Conservation (phyloP, 257 asterid species). For the Solanum chiquidenum region DNA sequence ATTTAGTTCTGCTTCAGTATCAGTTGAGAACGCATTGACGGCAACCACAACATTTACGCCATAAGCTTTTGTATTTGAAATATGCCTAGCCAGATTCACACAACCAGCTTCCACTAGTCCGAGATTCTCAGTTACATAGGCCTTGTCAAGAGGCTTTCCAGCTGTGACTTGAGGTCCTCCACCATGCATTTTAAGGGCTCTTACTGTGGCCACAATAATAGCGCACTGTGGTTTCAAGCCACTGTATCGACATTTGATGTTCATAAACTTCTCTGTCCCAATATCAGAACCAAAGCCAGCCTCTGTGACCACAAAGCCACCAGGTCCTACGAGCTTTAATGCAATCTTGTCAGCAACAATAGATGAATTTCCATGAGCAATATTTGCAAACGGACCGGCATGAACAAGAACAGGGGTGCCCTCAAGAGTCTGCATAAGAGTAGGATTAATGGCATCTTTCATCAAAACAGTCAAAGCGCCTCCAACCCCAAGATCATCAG, state of each 20-base stretch:
- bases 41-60: conserved; percentile 98
- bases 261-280: conserved; percentile 94
- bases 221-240: conserved; percentile 92
- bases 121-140: conserved; percentile 81
- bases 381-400: conserved; percentile 95
- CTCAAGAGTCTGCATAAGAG: conserved; percentile 95
- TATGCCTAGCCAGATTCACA: conserved; percentile 69
- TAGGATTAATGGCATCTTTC: conserved; percentile 96
- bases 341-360: conserved; percentile 92
- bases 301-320: conserved; percentile 91
- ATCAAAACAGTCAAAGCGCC: conserved; percentile 90
- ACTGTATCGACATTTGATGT: conserved; percentile 90
- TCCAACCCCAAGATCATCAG: conserved; percentile 95
- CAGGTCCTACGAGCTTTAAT: conserved; percentile 84
- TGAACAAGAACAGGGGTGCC: conserved; percentile 95
- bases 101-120: conserved; percentile 94
- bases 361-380: conserved; percentile 96
- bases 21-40: conserved; percentile 78
- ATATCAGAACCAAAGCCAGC: conserved; percentile 98
- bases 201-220: conserved; percentile 75
- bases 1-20: conserved; percentile 74
- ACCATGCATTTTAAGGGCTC: conserved; percentile 98
- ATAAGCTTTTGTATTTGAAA: conserved; percentile 67
- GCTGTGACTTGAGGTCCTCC: conserved; percentile 96
- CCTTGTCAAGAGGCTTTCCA: conserved; percentile 88